Base-by-base conservation (phyloP, 2,329 filamentous ascomycete genomes). In the Hymenoscyphus occultus region DNA sequence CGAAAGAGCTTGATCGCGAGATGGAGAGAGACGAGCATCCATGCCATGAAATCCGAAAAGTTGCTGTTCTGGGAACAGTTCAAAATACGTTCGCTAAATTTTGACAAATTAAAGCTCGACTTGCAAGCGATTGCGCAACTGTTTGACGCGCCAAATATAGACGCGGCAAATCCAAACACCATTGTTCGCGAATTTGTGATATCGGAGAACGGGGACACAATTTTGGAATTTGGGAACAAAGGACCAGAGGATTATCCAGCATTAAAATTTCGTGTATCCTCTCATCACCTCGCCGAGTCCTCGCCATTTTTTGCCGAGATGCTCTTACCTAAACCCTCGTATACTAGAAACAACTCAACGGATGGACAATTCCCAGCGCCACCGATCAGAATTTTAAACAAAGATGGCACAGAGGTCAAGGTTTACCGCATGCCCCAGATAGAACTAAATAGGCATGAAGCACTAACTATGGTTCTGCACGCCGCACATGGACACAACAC, bases 361-460 rank as follows among this genome's bases (percentile, higher is more conserved):
- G 63, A 71, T 13, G 61, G 63, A 39, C 67, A 71, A 31, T 65
- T 74, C 28, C 71, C 59, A 57, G 73, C 9, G 73, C 65, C 67
- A 73, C 76, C 70, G 73, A 6, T 70, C 73, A 74, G 71, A 31
- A 78, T 80, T 61, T 71, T 75, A 14, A 82, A 77, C 67, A 74
- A 76, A 39, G 80, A 84, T 61, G 80, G 80, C 0, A 76, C 76
- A 6, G 78, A 80, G 67, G 79, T 79, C 1, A 80, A 75, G 67
- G 69, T 84, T 1, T 84, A 83, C 66, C 79, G 80, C 12, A 84
- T 85, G 83, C 81, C 82, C 1, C 82, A 84, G 68, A 71, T 77
- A 35, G 82, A 84, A 67, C 66, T 77, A 5, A 82, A 84, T 61
- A 73, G 71, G 1, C 64, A 79, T 1, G 71, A 75, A 2, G 76